Evolutionary conservation across 805 yeast genomes (phyloP).

Genomic region (Metschnikowia proteae): DNA sequence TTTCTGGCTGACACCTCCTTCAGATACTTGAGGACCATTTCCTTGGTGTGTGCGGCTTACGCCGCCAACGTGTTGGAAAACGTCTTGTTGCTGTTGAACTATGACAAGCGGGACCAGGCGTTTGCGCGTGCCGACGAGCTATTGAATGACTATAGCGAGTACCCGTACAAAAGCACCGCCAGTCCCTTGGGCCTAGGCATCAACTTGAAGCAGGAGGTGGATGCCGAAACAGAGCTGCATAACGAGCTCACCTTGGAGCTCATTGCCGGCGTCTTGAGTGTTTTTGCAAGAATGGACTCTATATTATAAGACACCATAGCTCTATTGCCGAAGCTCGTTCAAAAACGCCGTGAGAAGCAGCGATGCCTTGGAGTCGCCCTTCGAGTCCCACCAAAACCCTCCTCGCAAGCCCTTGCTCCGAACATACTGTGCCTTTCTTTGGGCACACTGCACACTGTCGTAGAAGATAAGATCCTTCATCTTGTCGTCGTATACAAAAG

Average conservation of each 20-base stretch:
- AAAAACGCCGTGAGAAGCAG: conserved; percentile 40
- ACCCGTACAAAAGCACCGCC: conserved; percentile 61
- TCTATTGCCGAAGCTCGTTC: conserved; percentile 4
- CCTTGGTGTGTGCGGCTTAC: conserved; percentile 82
- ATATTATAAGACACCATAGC: conserved; percentile 46
- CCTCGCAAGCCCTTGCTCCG: conserved; percentile 57
- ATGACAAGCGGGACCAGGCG: conserved; percentile 89
- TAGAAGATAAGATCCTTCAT: conserved; percentile 32
- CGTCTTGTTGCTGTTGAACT: conserved; percentile 68
- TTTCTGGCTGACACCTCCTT: conserved; percentile 68
- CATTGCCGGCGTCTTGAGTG: conserved; percentile 86
- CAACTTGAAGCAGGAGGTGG: conserved; percentile 59
- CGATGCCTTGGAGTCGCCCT: conserved; percentile 55
- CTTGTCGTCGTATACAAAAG: conserved; percentile 23
- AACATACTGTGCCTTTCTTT: conserved; percentile 59
- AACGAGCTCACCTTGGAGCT: conserved; percentile 76
- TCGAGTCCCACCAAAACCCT: conserved; percentile 94
- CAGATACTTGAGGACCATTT: conserved; percentile 70
- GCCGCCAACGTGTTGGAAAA: conserved; percentile 97
- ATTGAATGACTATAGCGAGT: conserved; percentile 74
- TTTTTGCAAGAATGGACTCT: conserved; percentile 90
- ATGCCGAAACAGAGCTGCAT: conserved; percentile 49
- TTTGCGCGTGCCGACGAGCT: conserved; percentile 93
- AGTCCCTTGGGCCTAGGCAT: conserved; percentile 68
- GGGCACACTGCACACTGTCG: conserved; percentile 57